Conservation (phyloP, 768 basidiomycete species). For the Rubroboletus pulcherrimus region DNA sequence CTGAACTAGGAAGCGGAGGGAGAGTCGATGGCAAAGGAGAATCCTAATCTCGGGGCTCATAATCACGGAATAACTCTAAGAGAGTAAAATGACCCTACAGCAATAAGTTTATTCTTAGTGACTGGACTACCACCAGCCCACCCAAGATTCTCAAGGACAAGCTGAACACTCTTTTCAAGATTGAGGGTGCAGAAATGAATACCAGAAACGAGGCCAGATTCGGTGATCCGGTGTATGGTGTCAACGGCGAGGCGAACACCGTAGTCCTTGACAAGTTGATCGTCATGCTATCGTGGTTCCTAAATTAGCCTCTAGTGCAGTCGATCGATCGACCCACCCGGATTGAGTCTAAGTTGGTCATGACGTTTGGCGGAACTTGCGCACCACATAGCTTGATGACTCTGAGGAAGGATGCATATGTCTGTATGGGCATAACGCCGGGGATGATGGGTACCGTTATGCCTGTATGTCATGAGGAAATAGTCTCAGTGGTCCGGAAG, state of each 20-base stretch:
- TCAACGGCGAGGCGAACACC: slow-evolving; percentile 83
- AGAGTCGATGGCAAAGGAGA: slow-evolving; percentile 32
- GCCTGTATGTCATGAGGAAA: slow-evolving; percentile 45
- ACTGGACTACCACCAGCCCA: slow-evolving; percentile 56
- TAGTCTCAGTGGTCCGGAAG: neutral
- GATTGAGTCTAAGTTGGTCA: slow-evolving; percentile 67
- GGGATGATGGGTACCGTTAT: slow-evolving; percentile 90
- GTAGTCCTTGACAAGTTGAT: slow-evolving; percentile 90
- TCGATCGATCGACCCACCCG: slow-evolving; percentile 46
- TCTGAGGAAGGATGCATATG: slow-evolving; percentile 88
- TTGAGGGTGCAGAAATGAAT: slow-evolving; percentile 97
- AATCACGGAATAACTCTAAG: neutral
- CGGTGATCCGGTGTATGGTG: slow-evolving; percentile 64
- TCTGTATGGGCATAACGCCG: slow-evolving; percentile 97
- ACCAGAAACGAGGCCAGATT: slow-evolving; percentile 58
- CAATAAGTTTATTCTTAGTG: slow-evolving; percentile 62
- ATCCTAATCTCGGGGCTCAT: slow-evolving; percentile 34
- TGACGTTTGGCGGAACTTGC: slow-evolving; percentile 63
- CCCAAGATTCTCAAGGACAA: slow-evolving; percentile 72
- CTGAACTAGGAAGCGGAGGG: slow-evolving; percentile 27
- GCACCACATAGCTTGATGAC: slow-evolving; percentile 87
- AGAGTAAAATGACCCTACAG: slow-evolving; percentile 38
- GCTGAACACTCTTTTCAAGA: slow-evolving; percentile 90
- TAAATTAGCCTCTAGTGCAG: neutral
- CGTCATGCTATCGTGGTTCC: slow-evolving; percentile 65